Base-by-base conservation (phyloP, 2,329 filamentous ascomycete species). In the Aurifilum marmelostoma region DNA sequence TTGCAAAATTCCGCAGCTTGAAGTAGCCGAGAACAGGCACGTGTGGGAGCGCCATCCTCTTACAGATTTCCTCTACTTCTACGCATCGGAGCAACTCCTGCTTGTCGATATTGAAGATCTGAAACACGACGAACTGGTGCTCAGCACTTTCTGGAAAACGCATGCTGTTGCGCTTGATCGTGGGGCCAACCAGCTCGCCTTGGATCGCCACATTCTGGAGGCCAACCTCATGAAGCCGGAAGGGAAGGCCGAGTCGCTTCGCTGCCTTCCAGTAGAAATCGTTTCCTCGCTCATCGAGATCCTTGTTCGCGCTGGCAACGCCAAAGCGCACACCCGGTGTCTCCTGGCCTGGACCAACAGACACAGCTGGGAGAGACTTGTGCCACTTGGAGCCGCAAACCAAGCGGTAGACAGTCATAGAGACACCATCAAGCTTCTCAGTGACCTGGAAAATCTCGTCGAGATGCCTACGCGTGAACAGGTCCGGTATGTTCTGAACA, bases 401-500 rank as follows among this genome's bases (percentile, higher is more conserved):
- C 16, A 78, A 69, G 8, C 68, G 64, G 66, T 79, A 79, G 37
- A 78, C 69, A 1, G 73, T 74, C 75, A 79, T 78, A 21, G 76
- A 74, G 2, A 74, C 34, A 1, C 77, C 77, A 65, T 79, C 77
- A 3, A 79, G 73, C 71, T 79, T 79, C 67, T 78, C 76, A 3
- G 77, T 78, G 65, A 78, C 69, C 60, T 78, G 75, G 66, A 75
- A 78, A 1, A 69, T 32, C 0, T 52, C 71, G 21, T 73, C 50
- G 34, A 59, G 68, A 39, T 64, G 27, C 14, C 41, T 18, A 9
- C 3, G 0, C 21, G 56, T 71, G 62, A 78, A 75, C 4, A 73
- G 63, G 7, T 63, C 4, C 2, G 70, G 62, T 1, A 75, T 60
- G 68, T 79, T 75, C 67, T 79, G 77, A 0, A 73, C 74, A 2